Percentiles rank a stretch among this genome's conserved stretches.
These are phyloP conservation scores for Kuraishia cidri DNA, from an alignment of 805 yeast genomes.

Conservation along the genomic window DNA sequence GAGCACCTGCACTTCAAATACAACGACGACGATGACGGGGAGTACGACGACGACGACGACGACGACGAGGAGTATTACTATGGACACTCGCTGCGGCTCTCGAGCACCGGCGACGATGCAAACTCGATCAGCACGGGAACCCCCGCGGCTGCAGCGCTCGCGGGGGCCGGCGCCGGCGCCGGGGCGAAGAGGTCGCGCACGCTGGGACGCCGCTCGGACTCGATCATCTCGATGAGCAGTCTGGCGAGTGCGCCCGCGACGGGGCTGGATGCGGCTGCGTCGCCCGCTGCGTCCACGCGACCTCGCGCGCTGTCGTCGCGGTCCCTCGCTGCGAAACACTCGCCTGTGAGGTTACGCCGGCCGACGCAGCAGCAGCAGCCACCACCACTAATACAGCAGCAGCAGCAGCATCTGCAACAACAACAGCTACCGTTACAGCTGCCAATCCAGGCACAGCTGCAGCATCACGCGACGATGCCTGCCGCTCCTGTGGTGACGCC, in stretches of 20 bases:
- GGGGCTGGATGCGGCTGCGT: not conserved
- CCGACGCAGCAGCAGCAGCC: slow-evolving; percentile 3
- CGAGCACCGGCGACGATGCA: too few relatives aligned
- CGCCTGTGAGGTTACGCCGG: not conserved
- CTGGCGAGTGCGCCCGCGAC: not conserved
- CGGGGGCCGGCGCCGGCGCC: too few relatives aligned
- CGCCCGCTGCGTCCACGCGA: not conserved
- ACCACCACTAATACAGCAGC: slow-evolving; percentile 5
- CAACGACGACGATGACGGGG: too few relatives aligned
- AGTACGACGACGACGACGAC: too few relatives aligned
- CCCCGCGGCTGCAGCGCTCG: too few relatives aligned
- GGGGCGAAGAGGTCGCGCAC: not conserved
- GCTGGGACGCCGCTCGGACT: not conserved
- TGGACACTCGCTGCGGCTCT: too few relatives aligned
- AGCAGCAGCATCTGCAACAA: slow-evolving; percentile 2
- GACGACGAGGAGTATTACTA: too few relatives aligned
- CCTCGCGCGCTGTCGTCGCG: not conserved
- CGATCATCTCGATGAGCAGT: not conserved
- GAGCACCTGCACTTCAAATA: slow-evolving; percentile 1
- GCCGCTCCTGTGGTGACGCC: too few relatives aligned
- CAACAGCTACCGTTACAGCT: slow-evolving; percentile 3
- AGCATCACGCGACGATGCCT: not conserved
- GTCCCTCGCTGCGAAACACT: not conserved
- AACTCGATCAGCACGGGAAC: too few relatives aligned
- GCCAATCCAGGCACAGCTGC: slow-evolving; percentile 3